Evolutionary conservation across 164 flowering plant species (phyloP).

Genomic region (Pachysandra terminalis): DNA sequence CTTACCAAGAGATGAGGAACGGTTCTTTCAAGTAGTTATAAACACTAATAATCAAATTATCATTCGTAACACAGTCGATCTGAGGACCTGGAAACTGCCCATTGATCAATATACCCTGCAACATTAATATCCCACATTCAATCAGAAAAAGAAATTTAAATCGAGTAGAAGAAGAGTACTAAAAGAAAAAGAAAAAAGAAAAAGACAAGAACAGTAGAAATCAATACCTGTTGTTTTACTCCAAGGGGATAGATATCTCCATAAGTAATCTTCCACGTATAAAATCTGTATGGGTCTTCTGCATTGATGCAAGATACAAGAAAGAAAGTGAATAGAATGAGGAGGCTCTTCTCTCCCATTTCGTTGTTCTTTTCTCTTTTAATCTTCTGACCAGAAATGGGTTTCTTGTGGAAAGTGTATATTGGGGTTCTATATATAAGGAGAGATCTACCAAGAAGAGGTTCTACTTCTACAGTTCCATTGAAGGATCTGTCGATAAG

Average conservation of each 20-base stretch:
- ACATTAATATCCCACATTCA: neutral
- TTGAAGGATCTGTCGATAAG: too few species aligned
- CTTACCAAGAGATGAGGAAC: constrained; percentile 94
- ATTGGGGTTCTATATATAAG: too few species aligned
- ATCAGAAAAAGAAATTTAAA: neutral
- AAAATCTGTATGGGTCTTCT: constrained; percentile 15
- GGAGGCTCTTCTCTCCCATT: constrained; percentile 5
- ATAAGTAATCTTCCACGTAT: constrained; percentile 9
- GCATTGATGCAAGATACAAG: neutral
- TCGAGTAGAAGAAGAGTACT: too few species aligned
- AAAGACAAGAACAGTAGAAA: neutral
- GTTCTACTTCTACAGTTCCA: too few species aligned
- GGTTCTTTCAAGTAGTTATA: constrained; percentile 80
- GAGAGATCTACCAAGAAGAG: too few species aligned
- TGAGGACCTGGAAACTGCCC: constrained; percentile 99
- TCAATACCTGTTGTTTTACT: constrained; percentile 10
- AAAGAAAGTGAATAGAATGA: neutral
- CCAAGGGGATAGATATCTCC: constrained; percentile 12
- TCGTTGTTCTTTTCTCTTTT: neutral
- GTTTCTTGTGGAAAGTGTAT: neutral
- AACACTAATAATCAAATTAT: constrained; percentile 86
- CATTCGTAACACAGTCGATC: constrained; percentile 83
- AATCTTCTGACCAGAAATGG: neutral
- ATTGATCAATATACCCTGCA: constrained; percentile 96
- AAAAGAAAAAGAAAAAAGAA: too few species aligned